These are phyloP conservation scores for Punica granatum DNA, from an alignment of 345 rosid genomes.

Conservation along the genomic window DNA sequence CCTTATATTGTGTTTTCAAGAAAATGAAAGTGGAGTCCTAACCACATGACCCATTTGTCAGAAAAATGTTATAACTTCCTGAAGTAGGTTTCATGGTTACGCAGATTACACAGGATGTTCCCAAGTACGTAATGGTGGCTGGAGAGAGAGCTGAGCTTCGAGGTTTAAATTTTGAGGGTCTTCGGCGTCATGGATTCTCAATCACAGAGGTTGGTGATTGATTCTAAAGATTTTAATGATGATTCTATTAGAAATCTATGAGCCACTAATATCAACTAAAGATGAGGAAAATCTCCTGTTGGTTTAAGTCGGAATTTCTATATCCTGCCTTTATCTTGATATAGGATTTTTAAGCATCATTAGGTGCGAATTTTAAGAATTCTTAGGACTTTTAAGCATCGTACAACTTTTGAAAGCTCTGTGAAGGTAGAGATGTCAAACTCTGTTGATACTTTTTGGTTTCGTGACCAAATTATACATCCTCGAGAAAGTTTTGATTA, in stretches of 20 bases:
- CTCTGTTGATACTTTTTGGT: background rate
- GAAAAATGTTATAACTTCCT: background rate
- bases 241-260: background rate
- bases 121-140: constrained; percentile 78
- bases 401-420: too few species aligned
- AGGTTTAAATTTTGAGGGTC: constrained; percentile 87
- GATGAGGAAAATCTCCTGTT: background rate
- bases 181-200: constrained; percentile 65
- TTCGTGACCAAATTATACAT: background rate
- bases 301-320: background rate
- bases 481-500: too few species aligned
- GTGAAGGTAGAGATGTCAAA: background rate
- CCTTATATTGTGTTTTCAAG: background rate
- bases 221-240: background rate
- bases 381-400: too few species aligned
- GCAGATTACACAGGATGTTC: constrained; percentile 93
- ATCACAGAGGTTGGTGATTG: constrained; percentile 42
- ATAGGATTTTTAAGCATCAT: background rate
- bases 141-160: constrained; percentile 91
- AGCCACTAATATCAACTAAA: background rate
- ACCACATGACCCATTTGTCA: background rate
- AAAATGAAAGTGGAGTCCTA: background rate
- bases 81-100: background rate
- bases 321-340: background rate
- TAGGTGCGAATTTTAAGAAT: background rate